Conservation (phyloP, 148 eudicot species). For the Amaranthus palmeri region DNA sequence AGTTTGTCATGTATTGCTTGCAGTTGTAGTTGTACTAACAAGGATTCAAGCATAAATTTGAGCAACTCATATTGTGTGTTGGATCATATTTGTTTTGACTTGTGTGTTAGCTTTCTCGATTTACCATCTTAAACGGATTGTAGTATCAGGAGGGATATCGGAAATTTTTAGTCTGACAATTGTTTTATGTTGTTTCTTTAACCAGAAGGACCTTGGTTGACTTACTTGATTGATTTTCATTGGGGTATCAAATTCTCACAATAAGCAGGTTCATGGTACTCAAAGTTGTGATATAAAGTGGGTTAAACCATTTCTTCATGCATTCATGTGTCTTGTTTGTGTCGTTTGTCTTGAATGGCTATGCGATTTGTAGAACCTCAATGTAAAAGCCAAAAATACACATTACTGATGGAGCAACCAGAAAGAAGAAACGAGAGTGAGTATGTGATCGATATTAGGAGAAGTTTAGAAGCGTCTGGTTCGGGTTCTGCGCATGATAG, state of each 20-base stretch:
- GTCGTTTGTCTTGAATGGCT: constrained; percentile 48
- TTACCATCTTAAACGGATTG: not conserved
- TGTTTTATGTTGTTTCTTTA: constrained; percentile 8
- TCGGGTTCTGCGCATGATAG: constrained; percentile 47
- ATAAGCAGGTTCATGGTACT: not conserved
- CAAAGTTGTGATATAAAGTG: not conserved
- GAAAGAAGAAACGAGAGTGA: constrained; percentile 37
- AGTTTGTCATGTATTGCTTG: not conserved
- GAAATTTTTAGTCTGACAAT: not conserved
- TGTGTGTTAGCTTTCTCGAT: not conserved
- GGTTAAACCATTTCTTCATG: constrained; percentile 33
- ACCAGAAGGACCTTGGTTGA: constrained; percentile 20
- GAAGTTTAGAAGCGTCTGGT: constrained; percentile 43
- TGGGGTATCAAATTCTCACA: constrained; percentile 1
- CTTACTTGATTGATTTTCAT: constrained; percentile 5
- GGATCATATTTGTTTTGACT: not conserved
- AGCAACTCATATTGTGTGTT: not conserved
- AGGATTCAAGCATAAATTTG: not conserved
- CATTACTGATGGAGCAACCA: constrained; percentile 61
- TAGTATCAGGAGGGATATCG: not conserved
- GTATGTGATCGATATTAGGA: constrained; percentile 53
- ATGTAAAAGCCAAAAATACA: constrained; percentile 38
- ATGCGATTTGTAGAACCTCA: constrained; percentile 43
- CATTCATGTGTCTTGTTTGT: constrained; percentile 22
- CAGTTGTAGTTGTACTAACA: not conserved